These are phyloP conservation scores for Ganoderma lingzhi DNA, from an alignment of 1,284 basidiomycete genomes.

Conservation along the genomic window DNA sequence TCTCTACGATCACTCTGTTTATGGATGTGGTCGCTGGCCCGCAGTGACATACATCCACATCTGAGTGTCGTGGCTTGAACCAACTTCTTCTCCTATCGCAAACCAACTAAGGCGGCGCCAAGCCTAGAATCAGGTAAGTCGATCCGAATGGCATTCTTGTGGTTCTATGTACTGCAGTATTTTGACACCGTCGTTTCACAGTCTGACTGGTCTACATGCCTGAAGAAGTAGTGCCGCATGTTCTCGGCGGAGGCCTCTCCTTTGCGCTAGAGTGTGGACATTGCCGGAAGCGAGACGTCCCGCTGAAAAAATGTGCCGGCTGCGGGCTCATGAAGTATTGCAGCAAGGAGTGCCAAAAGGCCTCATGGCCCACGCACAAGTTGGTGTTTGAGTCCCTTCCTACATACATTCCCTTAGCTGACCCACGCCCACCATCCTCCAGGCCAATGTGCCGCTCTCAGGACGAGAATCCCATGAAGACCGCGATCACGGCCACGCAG, in stretches of 20 bases:
- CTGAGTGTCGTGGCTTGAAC: not conserved
- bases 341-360: constrained; percentile 20
- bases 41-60: too few relatives aligned
- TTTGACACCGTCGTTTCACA: not conserved
- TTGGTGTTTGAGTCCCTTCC: not conserved
- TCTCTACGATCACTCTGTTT: not conserved
- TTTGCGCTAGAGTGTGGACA: not conserved
- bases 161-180: not conserved
- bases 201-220: not conserved
- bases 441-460: constrained; percentile 2
- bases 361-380: constrained; percentile 17
- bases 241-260: not conserved
- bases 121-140: too few relatives aligned
- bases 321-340: constrained; percentile 15
- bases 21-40: too few relatives aligned
- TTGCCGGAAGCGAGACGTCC: not conserved
- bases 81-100: too few relatives aligned
- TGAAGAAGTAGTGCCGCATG: not conserved
- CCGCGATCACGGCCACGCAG: not conserved
- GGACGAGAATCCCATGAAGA: not conserved
- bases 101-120: too few relatives aligned
- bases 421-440: not conserved
- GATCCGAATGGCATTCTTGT: not conserved
- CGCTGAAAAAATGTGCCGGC: constrained; percentile 13
- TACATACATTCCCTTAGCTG: not conserved